These are phyloP conservation scores for Talaromyces sp. DNA, from an alignment of 2,329 filamentous ascomycete genomes.

Conservation along the genomic window DNA sequence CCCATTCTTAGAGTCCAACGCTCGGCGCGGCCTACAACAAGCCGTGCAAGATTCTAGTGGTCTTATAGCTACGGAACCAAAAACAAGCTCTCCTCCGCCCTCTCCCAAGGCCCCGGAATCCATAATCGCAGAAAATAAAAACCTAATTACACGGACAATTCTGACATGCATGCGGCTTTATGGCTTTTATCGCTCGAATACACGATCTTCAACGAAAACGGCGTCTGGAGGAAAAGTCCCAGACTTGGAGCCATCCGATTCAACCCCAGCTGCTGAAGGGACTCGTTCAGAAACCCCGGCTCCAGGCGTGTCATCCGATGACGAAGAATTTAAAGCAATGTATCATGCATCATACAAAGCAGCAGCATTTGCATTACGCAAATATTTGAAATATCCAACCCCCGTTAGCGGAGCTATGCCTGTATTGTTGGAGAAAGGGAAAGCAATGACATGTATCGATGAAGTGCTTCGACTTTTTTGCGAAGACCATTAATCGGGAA, in stretches of 20 bases:
- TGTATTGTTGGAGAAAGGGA: conserved; percentile 38
- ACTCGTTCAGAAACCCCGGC: conserved; percentile 23
- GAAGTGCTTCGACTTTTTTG: conserved; percentile 46
- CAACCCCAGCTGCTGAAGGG: conserved; percentile 15
- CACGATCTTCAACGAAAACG: conserved; percentile 24
- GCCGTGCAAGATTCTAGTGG: conserved; percentile 16
- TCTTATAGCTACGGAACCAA: conserved; percentile 20
- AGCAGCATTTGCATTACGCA: conserved; percentile 46
- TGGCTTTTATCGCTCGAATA: conserved; percentile 41
- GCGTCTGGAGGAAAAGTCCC: conserved; percentile 6
- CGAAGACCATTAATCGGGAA: conserved; percentile 33
- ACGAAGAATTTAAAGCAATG: conserved; percentile 48
- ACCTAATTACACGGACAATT: conserved; percentile 45
- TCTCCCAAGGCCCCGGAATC: conserved; percentile 31
- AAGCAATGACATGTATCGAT: conserved; percentile 46
- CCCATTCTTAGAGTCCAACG: conserved; percentile 25
- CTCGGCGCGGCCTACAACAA: conserved; percentile 11
- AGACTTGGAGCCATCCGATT: conserved; percentile 12
- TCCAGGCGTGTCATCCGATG: conserved; percentile 27
- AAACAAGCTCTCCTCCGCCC: conserved; percentile 16
- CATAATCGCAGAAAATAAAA: conserved; percentile 43
- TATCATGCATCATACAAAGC: conserved; percentile 50
- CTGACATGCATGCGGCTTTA: conserved; percentile 49
- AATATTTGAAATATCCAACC: conserved; percentile 36
- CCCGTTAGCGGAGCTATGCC: conserved; percentile 12